Base-by-base conservation (phyloP, 345 rosid genomes). In the Punica granatum region DNA sequence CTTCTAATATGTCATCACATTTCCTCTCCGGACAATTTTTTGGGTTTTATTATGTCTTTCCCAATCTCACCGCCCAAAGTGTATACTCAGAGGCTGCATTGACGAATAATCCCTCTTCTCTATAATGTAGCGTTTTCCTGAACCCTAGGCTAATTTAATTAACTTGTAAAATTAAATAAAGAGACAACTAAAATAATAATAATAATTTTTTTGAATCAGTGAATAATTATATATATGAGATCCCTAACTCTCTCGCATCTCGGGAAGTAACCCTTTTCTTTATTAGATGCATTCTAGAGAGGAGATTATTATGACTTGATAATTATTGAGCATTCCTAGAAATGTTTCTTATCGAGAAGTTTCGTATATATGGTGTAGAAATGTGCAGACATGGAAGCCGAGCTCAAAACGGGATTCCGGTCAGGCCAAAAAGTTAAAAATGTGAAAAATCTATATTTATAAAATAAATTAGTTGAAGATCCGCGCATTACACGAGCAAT, bases 21-120 rank as follows among this genome's bases (percentile, higher is more conserved):
- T 56, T n/a, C 61, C 5, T 11, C 32, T 56, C 34, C 34, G 2
- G 61, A 56, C 61, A 56, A 56, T 26, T 12, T 56, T 56, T 56
- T 56, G 61, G 61, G 61, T 56, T 56, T 56, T 56, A 56, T 56
- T 56, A 56, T 56, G 61, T 56, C 66, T 42, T 63, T 34, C 66
- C 35, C 32, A n/a, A 13, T 42, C 48, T 63, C 15, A 39, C 63
- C 63, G 16, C 28, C 63, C 43, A 62, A 61, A 31, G 26, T 49
- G 11, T n/a, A n/a, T 25, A 53, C 59, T 53, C 59, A 49, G 5
- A 25, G 30, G 23, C 6, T 37, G 59, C 59, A 53, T 53, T 53
- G 59, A 53, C 59, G n/a, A 25, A 53, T n/a, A 4, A 37, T 25
- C 2, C 3, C 61, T 56, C 34, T 56, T 28, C 61, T 56, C 61